These are phyloP conservation scores for Psilocybe cubensis DNA, from an alignment of 768 basidiomycete species.

Conservation along the genomic window DNA sequence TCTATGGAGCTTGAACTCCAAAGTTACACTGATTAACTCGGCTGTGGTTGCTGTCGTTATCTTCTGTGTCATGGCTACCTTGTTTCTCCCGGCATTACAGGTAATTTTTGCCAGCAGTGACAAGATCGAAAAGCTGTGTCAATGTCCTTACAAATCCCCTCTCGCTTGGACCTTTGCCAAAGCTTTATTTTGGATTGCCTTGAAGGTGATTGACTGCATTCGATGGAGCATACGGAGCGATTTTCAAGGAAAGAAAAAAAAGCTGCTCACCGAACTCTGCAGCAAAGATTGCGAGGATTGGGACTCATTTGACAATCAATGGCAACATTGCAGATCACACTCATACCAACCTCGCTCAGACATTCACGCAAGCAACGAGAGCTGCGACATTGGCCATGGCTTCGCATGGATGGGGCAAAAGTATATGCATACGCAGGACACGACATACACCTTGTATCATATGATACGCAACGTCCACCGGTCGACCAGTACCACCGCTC, in stretches of 20 bases:
- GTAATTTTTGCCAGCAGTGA: constrained; percentile 2
- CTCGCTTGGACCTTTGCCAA: neutral
- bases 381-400: constrained; percentile 2
- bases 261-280: neutral
- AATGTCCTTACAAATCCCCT: constrained; percentile 12
- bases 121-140: neutral
- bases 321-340: constrained; percentile 6
- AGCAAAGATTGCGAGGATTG: constrained; percentile 4
- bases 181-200: constrained; percentile 1
- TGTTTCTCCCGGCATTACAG: constrained; percentile 6
- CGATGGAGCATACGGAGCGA: neutral
- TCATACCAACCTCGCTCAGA: neutral
- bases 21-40: constrained; percentile 16
- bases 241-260: neutral
- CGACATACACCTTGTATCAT: constrained; percentile 1
- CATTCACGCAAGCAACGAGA: neutral
- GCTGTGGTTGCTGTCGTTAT: constrained; percentile 14
- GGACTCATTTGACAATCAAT: constrained; percentile 7
- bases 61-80: neutral
- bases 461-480: constrained; percentile 1
- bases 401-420: constrained; percentile 6
- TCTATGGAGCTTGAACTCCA: constrained; percentile 17
- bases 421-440: neutral
- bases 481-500: neutral
- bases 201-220: neutral